Conservation (phyloP, 768 basidiomycete genomes). For the Mycena epipterygia region DNA sequence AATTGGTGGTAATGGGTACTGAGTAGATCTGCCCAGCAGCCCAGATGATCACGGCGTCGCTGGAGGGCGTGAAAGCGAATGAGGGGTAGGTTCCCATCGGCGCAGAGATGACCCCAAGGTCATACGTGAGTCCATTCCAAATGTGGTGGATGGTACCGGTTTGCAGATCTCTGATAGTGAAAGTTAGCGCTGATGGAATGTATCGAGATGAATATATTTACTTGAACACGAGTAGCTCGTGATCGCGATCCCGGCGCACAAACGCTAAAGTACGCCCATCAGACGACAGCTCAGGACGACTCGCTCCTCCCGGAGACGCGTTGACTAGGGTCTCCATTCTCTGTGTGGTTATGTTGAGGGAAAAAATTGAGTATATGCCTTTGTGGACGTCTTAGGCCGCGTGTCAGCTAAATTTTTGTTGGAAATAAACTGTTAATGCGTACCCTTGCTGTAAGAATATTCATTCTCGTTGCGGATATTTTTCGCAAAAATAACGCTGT, state of each 20-base stretch:
- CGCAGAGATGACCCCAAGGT: slow-evolving; percentile 72
- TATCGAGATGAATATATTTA: slow-evolving; percentile 45
- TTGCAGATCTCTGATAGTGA: slow-evolving; percentile 67
- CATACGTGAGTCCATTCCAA: slow-evolving; percentile 80
- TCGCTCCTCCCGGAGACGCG: slow-evolving; percentile 78
- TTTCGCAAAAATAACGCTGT: slow-evolving; percentile 74
- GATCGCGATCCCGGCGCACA: slow-evolving; percentile 79
- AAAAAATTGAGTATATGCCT: slow-evolving; percentile 81
- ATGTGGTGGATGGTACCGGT: slow-evolving; percentile 75
- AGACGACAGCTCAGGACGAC: slow-evolving; percentile 76
- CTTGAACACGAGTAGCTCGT: slow-evolving; percentile 81
- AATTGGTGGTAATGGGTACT: slow-evolving; percentile 69
- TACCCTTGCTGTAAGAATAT: slow-evolving; percentile 79
- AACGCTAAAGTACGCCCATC: slow-evolving; percentile 81
- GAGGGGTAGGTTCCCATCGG: slow-evolving; percentile 88
- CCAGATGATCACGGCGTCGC: slow-evolving; percentile 78
- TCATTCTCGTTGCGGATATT: slow-evolving; percentile 66
- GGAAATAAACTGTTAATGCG: not conserved
- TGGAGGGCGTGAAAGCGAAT: slow-evolving; percentile 75
- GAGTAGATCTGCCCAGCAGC: slow-evolving; percentile 78
- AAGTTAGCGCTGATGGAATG: not conserved
- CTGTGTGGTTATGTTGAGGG: slow-evolving; percentile 72
- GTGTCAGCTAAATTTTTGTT: not conserved
- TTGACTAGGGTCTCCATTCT: slow-evolving; percentile 66
- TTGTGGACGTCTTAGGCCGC: slow-evolving; percentile 69